Percentiles rank a stretch among this genome's conserved stretches.
Evolutionary conservation across 2,329 filamentous ascomycete genomes (phyloP).

Genomic region (Xylaria sp.): DNA sequence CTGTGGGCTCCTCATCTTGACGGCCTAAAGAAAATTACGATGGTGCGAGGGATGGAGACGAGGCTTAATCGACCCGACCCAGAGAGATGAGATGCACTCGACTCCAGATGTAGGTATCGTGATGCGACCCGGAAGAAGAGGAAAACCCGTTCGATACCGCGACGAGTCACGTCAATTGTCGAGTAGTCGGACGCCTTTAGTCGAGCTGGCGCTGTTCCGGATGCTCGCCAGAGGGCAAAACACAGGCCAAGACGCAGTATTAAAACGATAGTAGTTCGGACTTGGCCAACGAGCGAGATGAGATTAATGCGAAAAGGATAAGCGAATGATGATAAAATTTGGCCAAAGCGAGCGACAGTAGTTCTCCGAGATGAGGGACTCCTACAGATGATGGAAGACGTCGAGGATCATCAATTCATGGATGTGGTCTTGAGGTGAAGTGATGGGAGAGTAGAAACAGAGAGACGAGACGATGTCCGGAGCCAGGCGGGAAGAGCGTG

Average conservation of each 20-base stretch:
- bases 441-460: slow-evolving; percentile 23
- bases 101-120: slow-evolving; percentile 2
- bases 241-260: slow-evolving; percentile 29
- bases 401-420: slow-evolving; percentile 28
- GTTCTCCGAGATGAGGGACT: slow-evolving; percentile 22
- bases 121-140: slow-evolving; percentile 11
- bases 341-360: slow-evolving; percentile 39
- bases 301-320: slow-evolving; percentile 25
- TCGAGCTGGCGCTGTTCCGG: slow-evolving; percentile 25
- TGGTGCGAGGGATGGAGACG: slow-evolving; percentile 3
- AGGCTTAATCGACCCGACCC: slow-evolving; percentile 14
- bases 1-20: slow-evolving; percentile 56
- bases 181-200: slow-evolving; percentile 11
- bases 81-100: slow-evolving; percentile 21
- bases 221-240: slow-evolving; percentile 30
- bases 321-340: slow-evolving; percentile 34
- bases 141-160: slow-evolving; percentile 11
- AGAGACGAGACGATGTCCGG: slow-evolving; percentile 22
- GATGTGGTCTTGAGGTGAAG: slow-evolving; percentile 18
- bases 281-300: slow-evolving; percentile 28
- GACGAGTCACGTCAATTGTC: slow-evolving; percentile 6
- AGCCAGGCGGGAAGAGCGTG: slow-evolving; percentile 25
- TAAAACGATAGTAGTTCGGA: slow-evolving; percentile 30
- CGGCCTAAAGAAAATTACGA: slow-evolving; percentile 36
- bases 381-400: slow-evolving; percentile 14